Conservation (phyloP, 2,329 filamentous ascomycete genomes). For the Pestalotiopsis fici region DNA sequence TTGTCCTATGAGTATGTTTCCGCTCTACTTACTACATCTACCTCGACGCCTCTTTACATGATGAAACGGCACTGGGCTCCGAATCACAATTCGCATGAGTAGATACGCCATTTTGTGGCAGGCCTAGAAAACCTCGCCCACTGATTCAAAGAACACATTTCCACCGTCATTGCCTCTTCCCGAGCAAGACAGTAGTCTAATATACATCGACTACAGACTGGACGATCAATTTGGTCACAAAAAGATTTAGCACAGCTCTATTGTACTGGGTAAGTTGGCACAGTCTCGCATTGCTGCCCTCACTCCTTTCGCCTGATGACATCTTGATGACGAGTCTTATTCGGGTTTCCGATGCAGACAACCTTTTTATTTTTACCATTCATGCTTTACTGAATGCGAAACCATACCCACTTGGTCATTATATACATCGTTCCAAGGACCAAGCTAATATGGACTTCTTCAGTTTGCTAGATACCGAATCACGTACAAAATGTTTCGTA, state of each 20-base stretch:
- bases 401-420: background rate
- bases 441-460: conserved; percentile 2
- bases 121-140: conserved; percentile 99
- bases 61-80: conserved; percentile 99
- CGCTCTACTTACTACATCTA: conserved; percentile 11
- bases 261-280: background rate
- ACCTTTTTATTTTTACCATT: conserved; percentile 58
- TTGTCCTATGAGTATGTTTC: conserved; percentile 26
- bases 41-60: conserved; percentile 46
- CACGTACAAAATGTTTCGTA: too few species aligned
- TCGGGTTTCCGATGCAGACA: conserved; percentile 64
- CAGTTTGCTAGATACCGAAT: background rate
- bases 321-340: conserved; percentile 67
- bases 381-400: conserved; percentile 54
- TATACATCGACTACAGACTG: background rate
- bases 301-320: conserved; percentile 45
- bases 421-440: too few species aligned
- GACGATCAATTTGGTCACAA: background rate
- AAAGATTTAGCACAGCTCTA: background rate
- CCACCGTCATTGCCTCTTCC: background rate
- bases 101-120: conserved; percentile 91
- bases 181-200: background rate
- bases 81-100: conserved; percentile 71
- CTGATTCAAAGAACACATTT: conserved; percentile 58
- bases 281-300: background rate